Evolutionary conservation across 208 protist genomes (phyloP).

Genomic region (Crithidia thermophila): DNA sequence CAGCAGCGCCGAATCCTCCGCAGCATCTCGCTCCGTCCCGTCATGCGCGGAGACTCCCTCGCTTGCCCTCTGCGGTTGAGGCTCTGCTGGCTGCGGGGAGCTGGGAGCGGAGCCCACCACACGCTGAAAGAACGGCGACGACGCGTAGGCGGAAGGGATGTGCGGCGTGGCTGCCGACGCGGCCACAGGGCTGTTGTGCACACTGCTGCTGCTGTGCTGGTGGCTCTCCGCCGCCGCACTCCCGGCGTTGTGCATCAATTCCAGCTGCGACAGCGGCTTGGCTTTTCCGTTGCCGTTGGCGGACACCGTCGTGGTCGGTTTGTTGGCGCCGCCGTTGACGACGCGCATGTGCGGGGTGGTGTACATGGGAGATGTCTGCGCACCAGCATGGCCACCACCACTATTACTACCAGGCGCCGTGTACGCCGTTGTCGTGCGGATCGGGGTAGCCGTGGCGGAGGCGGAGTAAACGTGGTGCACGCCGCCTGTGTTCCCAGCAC

Average conservation of each 20-base stretch:
- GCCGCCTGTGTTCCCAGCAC: no score
- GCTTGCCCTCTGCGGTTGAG: no score
- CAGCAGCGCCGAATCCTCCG: constrained; percentile 11
- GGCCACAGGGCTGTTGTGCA: constrained; percentile 2
- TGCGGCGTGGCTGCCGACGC: not conserved
- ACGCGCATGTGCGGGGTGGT: not conserved
- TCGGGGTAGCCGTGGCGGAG: constrained; percentile 7
- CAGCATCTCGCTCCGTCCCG: no score
- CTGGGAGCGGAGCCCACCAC: not conserved
- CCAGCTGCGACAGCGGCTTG: constrained; percentile 6
- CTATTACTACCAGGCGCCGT: no score
- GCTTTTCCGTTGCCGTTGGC: not conserved
- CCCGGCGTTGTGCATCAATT: constrained; percentile 1
- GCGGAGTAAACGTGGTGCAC: not conserved
- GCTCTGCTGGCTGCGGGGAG: no score
- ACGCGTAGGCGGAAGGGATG: not conserved
- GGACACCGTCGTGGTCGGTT: no score
- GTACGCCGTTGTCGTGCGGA: not conserved
- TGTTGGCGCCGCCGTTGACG: not conserved
- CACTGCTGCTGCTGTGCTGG: no score
- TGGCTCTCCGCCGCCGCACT: not conserved
- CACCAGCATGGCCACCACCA: not conserved
- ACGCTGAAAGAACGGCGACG: constrained; percentile 30
- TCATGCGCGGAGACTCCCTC: no score
- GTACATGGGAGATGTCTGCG: not conserved